Base-by-base conservation (phyloP, 1,284 basidiomycete species). In the Limonomyces culmigenus region DNA sequence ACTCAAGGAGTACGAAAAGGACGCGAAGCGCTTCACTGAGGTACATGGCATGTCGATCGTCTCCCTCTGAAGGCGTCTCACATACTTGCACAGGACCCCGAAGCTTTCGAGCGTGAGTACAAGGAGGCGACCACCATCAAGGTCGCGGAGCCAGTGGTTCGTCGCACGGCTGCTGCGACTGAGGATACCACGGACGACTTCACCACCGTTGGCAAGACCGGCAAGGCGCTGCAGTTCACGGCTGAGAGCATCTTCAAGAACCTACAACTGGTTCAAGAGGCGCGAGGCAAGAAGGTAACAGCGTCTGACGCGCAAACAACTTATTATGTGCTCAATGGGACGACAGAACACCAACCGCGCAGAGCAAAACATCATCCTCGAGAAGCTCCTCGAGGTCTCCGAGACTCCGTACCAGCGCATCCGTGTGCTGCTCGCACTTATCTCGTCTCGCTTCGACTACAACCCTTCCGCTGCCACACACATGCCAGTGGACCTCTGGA, bases 391-490 rank as follows among this genome's bases (percentile, higher is more conserved):
- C 19, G 77, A 80, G 45, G 83, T 93, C 13, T 78, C 91, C 10
- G 72, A 71, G 25, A 91, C 88, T 10, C 61, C 83, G 1, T 99
- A 99, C 59, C 88, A 95, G 53, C 77, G 76, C 45, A 89, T 99
- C 45, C 83, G 95, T 38, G 88, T 98, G 34, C 75, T 98, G 25
- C 72, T 99, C 38, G 85, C 89, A 32, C 71, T 98, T 36, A 73
- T 98, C 47, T 89, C 93, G 3, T 86, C 91, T 6, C 85, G 92
- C 35, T 95, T 98, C 57, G 95, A 99, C 62, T 98, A 92, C 62
- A 93, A 91, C 55, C 77, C 87, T 1, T 84, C 92, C 16, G 67
- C 85, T 30, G 67, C 83, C 6, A 74, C 75, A 2, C 76, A 85
- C 50, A 93, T 99, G 80, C 89, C 95, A 11, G 65, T 81, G 44